Base-by-base conservation (phyloP, 345 rosid genomes). In the Hibiscus mutabilis region DNA sequence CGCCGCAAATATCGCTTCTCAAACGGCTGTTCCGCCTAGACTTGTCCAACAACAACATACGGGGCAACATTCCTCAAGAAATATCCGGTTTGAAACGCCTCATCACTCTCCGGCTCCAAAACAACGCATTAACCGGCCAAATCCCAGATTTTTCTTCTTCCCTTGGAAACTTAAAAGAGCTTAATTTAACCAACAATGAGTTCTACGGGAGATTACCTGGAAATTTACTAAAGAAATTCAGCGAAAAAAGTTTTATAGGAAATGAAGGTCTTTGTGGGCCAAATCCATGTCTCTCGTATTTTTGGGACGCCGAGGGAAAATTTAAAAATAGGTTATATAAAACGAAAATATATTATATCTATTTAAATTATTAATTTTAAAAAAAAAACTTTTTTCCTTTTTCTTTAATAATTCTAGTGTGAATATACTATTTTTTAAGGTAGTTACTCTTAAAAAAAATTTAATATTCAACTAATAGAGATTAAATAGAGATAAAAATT, bases 241-340 rank as follows among this genome's bases (percentile, higher is more conserved):
- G 89, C 0, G 82, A 77, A 0, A 65, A 68, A 74, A 90, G 96
- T 76, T 90, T 94, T 62, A 42, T 81, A 16, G 98, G 97, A 22
- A 91, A 94, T 70, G 89, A 81, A 78, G 97, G 88, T 4, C 72
- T 94, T 0, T 94, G 98, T 42, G 98, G 98, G 58, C 71, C 91
- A 49, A 79, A 74, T 67, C 93, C 98, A 4, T 76, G n/a, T n/a
- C n/a, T n/a, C n/a, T n/a, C n/a, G n/a, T n/a, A n/a, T n/a, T n/a
- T n/a, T n/a, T n/a, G n/a, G n/a, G n/a, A n/a, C n/a, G n/a, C n/a
- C n/a, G n/a, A n/a, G n/a, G n/a, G n/a, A n/a, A n/a, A n/a, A n/a
- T n/a, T n/a, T n/a, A n/a, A n/a, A n/a, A n/a, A n/a, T n/a, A n/a
- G n/a, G n/a, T n/a, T n/a, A n/a, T n/a, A n/a, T n/a, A n/a, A n/a